Evolutionary conservation across 1,139 yeast species (phyloP).

Genomic region (Dujonia santamariae): DNA sequence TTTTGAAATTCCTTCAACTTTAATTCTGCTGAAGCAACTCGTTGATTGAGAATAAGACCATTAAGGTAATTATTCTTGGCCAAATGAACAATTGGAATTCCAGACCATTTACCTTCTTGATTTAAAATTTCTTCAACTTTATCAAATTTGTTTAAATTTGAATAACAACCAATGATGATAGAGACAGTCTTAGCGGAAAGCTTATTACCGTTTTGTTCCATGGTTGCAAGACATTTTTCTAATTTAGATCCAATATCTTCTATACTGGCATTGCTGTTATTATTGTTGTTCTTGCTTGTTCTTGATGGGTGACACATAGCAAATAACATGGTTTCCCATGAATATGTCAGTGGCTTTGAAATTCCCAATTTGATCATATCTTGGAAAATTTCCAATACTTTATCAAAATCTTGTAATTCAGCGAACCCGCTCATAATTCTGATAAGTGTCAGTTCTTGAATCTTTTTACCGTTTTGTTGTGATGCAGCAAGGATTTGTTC

Average conservation of each 20-base stretch:
- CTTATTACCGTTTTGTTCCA: conserved; percentile 20
- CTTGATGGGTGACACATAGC: conserved; percentile 34
- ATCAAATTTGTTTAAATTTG: conserved; percentile 34
- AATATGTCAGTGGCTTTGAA: conserved; percentile 21
- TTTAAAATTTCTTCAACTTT: conserved; percentile 24
- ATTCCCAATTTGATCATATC: conserved; percentile 26
- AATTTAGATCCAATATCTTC: conserved; percentile 18
- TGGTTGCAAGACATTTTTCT: conserved; percentile 30
- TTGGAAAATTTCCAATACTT: conserved; percentile 35
- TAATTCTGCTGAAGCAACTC: conserved; percentile 33
- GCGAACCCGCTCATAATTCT: conserved; percentile 36
- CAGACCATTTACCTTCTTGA: neutral
- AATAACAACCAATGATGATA: conserved; percentile 31
- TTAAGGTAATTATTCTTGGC: conserved; percentile 35
- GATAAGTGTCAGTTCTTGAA: conserved; percentile 29
- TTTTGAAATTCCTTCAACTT: conserved; percentile 26
- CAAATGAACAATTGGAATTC: conserved; percentile 24
- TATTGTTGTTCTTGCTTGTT: conserved; percentile 11
- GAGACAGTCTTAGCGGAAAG: conserved; percentile 30
- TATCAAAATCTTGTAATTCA: conserved; percentile 25
- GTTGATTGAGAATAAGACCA: conserved; percentile 31
- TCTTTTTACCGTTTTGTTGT: conserved; percentile 18
- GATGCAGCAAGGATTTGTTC: conserved; percentile 25
- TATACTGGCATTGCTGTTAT: conserved; percentile 15
- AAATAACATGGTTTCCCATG: conserved; percentile 39